Percentiles rank a stretch among this genome's conserved stretches.
phyloP scores from a whole-genome alignment of 176 grass and related monocot genomes.

The Paspalum notatum region DNA sequence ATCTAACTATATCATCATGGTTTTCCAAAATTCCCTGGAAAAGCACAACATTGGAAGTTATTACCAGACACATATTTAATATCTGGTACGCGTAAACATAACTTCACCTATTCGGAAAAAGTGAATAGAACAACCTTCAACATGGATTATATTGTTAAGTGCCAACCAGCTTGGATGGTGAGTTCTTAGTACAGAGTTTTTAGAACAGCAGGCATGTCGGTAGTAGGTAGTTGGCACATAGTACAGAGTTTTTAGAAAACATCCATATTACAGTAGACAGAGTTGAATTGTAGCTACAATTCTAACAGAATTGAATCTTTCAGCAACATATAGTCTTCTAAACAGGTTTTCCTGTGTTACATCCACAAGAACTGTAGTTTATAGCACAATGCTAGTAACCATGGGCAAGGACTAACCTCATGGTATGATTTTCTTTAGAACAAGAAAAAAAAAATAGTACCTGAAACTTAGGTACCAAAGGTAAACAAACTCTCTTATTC shows the following conservation, averaged over 20 bases:
- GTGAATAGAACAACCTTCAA: not conserved
- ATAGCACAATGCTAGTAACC: not conserved
- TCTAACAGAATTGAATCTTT: not conserved
- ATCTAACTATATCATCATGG: constrained; percentile 67
- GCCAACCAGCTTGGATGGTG: not conserved
- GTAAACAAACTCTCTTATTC: not conserved
- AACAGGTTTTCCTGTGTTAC: not conserved
- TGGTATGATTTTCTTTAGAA: not conserved
- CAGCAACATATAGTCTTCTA: not conserved
- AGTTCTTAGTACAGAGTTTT: not conserved
- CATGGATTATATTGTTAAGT: constrained; percentile 12
- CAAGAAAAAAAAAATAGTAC: not conserved
- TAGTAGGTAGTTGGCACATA: constrained; percentile 1
- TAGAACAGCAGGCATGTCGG: not conserved
- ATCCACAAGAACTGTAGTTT: constrained; percentile 1
- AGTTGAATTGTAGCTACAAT: constrained; percentile 10
- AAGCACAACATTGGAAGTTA: constrained; percentile 39
- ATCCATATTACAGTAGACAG: not conserved
- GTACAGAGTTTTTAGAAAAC: not conserved
- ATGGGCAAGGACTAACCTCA: not conserved
- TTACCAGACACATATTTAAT: not conserved
- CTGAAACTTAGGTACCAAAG: not conserved
- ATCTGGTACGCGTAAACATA: not conserved
- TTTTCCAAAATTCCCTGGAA: constrained; percentile 76
- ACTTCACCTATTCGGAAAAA: not conserved